Evolutionary conservation across 2,329 filamentous ascomycete species (phyloP), one percentile per base, ranked within the genome.

Genomic region (Nannizziopsis barbatae): DNA sequence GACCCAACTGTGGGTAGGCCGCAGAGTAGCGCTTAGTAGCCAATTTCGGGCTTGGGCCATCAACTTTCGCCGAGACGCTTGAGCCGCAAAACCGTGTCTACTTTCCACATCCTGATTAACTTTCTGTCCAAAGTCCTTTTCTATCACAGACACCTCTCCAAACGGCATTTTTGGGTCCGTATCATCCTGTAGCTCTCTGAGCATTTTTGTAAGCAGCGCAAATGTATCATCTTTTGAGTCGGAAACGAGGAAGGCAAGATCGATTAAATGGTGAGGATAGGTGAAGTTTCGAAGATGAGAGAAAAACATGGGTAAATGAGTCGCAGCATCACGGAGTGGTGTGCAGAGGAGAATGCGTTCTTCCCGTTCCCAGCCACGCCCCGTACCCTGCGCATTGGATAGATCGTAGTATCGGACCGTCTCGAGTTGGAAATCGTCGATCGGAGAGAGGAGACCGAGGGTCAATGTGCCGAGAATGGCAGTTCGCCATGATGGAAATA

Each of bases 41-140:
- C 92, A 98, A 68, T 98, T 98, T 53, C 92, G 79, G 44, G 92
- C 92, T 69, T 95, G 88, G 0, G 92, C 92, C 92, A 98, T 98
- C 60, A 94, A 76, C 71, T 98, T 98, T 66, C 92, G 80, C 59
- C 92, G 78, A 56, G 83, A 85, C 18, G 92, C 92, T 68, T 98
- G 92, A 1, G 92, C 92, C 27, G 90, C 92, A 62, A 98, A 98
- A 18, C 92, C 93, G 66, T 98, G 92, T 56, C 92, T 83, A 64
- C 87, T 95, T 70, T 98, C 92, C 20, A 96, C 88, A 68, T 98
- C 90, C 68, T 98, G 92, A 55, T 94, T 86, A 52, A 98, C 92
- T 64, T 90, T 90, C 65, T 98, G 92, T 2, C 92, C 92, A 71
- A 98, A 98, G 65, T 98, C 90, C 70, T 98, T 98, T 69, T 96